phyloP scores from a whole-genome alignment of 169 alveolate genomes.

The Plasmodium blacklocki region DNA sequence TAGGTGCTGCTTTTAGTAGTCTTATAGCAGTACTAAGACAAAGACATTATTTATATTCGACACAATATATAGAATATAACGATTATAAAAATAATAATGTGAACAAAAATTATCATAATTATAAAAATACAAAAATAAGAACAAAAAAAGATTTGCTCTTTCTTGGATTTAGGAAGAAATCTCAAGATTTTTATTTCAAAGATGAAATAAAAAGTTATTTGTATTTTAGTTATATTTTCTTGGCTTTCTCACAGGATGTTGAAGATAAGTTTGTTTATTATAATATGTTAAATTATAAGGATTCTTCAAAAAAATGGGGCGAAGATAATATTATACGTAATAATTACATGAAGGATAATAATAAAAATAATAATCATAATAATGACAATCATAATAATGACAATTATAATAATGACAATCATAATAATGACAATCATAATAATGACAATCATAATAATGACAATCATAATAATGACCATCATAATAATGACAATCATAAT shows the following conservation, averaged over 20 bases:
- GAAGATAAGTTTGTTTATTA: conserved; percentile 18
- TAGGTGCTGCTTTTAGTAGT: conserved; percentile 71
- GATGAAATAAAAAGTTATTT: conserved; percentile 8
- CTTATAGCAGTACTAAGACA: conserved; percentile 26
- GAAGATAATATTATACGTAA: too few relatives aligned
- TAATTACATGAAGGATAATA: too few relatives aligned
- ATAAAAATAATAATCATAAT: too few relatives aligned
- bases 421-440: neutral
- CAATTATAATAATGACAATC: too few relatives aligned
- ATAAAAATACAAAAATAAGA: neutral
- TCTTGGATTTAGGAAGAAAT: conserved; percentile 50
- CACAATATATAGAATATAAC: neutral
- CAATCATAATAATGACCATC: too few relatives aligned
- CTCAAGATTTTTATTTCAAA: conserved; percentile 45
- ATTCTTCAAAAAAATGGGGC: too few relatives aligned
- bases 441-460: too few relatives aligned
- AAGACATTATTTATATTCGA: conserved; percentile 19
- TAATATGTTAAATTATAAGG: neutral
- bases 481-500: too few relatives aligned
- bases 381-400: neutral
- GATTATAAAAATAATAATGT: neutral
- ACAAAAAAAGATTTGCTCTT: conserved; percentile 27
- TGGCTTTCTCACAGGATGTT: conserved; percentile 39
- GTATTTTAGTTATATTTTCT: conserved; percentile 33
- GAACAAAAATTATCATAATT: neutral